A percentile compares a stretch with the other conserved stretches of the same genome.
These are phyloP conservation scores for Aureobasidium vineae DNA, from an alignment of 2,329 filamentous ascomycete genomes.

Conservation along the genomic window DNA sequence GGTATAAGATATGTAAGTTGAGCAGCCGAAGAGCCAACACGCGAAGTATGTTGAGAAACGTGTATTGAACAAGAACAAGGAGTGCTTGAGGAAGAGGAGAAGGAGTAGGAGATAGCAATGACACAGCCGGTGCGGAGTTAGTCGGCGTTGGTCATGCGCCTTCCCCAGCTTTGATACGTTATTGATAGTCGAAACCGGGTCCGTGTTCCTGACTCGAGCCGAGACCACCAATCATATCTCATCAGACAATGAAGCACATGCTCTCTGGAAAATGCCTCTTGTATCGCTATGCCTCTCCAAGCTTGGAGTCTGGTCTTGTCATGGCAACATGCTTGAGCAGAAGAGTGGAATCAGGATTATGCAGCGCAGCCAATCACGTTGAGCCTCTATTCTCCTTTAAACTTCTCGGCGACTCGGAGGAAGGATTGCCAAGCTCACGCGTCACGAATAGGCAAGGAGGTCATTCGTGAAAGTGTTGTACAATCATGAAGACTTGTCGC, in stretches of 20 bases:
- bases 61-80: background rate
- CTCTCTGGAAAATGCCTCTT: background rate
- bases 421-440: slow-evolving; percentile 19
- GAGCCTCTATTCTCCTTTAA: background rate
- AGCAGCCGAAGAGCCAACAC: background rate
- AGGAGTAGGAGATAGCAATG: background rate
- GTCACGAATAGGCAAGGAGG: slow-evolving; percentile 1
- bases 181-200: slow-evolving; percentile 12
- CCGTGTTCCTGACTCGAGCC: slow-evolving; percentile 9
- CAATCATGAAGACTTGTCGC: slow-evolving; percentile 8
- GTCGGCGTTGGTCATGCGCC: slow-evolving; percentile 19
- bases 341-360: background rate
- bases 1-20: no score
- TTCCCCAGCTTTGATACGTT: slow-evolving; percentile 1
- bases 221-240: background rate
- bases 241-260: background rate
- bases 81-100: background rate
- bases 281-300: background rate
- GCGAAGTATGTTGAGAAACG: background rate
- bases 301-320: background rate
- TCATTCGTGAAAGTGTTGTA: background rate
- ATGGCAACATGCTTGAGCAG: background rate
- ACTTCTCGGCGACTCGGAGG: background rate
- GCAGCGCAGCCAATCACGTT: background rate
- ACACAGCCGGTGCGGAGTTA: slow-evolving; percentile 21